These are phyloP conservation scores for Aspergillus sp. DNA, from an alignment of 2,329 filamentous ascomycete genomes.

Conservation along the genomic window DNA sequence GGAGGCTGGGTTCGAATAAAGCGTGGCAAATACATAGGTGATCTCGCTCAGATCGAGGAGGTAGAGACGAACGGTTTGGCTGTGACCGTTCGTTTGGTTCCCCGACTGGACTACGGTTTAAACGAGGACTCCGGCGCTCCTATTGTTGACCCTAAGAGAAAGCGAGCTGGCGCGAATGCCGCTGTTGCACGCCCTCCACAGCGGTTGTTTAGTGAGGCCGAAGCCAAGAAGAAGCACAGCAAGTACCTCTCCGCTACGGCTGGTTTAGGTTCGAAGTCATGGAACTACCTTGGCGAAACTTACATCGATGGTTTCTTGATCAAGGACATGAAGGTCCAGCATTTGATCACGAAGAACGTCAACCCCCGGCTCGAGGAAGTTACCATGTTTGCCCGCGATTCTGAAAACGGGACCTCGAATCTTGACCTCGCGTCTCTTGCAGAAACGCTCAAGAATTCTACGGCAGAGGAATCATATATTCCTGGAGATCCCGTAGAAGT, in stretches of 20 bases:
- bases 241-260: slow-evolving; percentile 57
- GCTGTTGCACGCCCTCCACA: slow-evolving; percentile 75
- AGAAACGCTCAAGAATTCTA: slow-evolving; percentile 82
- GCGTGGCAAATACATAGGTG: slow-evolving; percentile 77
- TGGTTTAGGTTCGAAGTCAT: slow-evolving; percentile 64
- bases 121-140: slow-evolving; percentile 71
- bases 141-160: slow-evolving; percentile 69
- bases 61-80: slow-evolving; percentile 91
- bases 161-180: slow-evolving; percentile 60
- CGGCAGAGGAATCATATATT: slow-evolving; percentile 78
- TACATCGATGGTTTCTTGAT: slow-evolving; percentile 92
- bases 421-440: slow-evolving; percentile 89
- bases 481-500: slow-evolving; percentile 97
- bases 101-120: slow-evolving; percentile 85
- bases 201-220: slow-evolving; percentile 86
- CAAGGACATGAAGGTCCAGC: slow-evolving; percentile 89
- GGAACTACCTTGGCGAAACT: slow-evolving; percentile 82
- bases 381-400: slow-evolving; percentile 84
- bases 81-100: slow-evolving; percentile 82
- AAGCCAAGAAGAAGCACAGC: slow-evolving; percentile 84
- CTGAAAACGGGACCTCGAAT: slow-evolving; percentile 89
- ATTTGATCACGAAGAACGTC: slow-evolving; percentile 81
- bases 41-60: slow-evolving; percentile 88
- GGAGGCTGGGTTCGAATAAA: slow-evolving; percentile 91
- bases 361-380: slow-evolving; percentile 94